Percentiles rank a stretch among this genome's conserved stretches.
Conservation (phyloP, 1,284 basidiomycete species). For the Ceratobasidium sp. region DNA sequence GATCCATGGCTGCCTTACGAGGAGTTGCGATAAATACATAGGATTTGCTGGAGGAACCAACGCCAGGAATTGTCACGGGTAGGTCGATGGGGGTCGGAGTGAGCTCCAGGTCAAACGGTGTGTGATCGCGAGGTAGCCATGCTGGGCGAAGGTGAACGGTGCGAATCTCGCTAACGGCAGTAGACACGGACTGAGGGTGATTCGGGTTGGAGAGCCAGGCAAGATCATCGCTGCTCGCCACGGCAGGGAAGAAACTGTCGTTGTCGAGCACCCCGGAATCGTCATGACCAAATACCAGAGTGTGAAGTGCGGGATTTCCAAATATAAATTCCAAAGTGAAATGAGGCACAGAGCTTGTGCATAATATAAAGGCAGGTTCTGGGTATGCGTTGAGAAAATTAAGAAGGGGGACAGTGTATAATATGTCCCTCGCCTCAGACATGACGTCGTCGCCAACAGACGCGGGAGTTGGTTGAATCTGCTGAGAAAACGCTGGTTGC, state of each 20-base stretch:
- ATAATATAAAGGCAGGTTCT: constrained; percentile 32
- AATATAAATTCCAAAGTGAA: constrained; percentile 11
- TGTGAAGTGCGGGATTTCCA: constrained; percentile 27
- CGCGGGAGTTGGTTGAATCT: neutral
- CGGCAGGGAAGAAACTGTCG: constrained; percentile 7
- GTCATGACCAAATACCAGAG: constrained; percentile 14
- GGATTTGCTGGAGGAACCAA: neutral
- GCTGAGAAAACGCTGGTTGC: neutral
- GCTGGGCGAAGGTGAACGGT: constrained; percentile 1
- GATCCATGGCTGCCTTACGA: neutral
- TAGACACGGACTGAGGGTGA: neutral
- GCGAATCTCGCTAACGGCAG: neutral
- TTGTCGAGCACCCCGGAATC: neutral
- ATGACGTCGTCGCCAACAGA: neutral
- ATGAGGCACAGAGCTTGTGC: neutral
- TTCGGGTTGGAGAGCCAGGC: constrained; percentile 19
- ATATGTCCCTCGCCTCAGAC: constrained; percentile 1
- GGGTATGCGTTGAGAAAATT: constrained; percentile 31
- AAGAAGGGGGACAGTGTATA: neutral
- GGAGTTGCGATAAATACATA: constrained; percentile 27
- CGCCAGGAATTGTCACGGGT: neutral
- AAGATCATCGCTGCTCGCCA: constrained; percentile 7
- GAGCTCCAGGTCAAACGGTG: constrained; percentile 7
- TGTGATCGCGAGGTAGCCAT: constrained; percentile 26
- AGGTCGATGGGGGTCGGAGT: constrained; percentile 22